These are phyloP conservation scores for Lactifluus hygrophoroides DNA, from an alignment of 768 basidiomycete genomes.

Conservation along the genomic window DNA sequence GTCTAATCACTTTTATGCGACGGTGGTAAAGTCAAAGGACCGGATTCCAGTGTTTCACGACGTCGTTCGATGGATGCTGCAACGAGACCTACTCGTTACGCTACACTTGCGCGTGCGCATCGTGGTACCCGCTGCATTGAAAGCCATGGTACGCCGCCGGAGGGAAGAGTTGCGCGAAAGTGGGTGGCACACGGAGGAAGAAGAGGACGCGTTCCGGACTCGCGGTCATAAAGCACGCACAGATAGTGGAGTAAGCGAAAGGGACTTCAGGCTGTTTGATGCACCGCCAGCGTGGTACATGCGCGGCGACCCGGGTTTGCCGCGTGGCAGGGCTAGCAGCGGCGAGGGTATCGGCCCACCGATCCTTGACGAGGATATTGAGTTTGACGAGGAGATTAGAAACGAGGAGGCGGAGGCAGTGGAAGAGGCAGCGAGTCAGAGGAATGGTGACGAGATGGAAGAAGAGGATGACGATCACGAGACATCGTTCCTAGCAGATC, in stretches of 20 bases:
- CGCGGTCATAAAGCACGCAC: background rate
- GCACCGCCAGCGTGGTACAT: constrained; percentile 32
- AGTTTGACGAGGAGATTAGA: constrained; percentile 25
- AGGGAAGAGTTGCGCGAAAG: constrained; percentile 30
- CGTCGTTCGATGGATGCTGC: constrained; percentile 87
- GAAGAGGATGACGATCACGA: constrained; percentile 38
- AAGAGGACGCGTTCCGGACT: background rate
- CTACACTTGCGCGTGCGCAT: constrained; percentile 82
- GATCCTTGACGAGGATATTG: constrained; percentile 28
- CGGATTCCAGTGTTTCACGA: constrained; percentile 64
- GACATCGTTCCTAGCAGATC: constrained; percentile 72
- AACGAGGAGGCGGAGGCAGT: constrained; percentile 25
- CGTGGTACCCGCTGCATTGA: constrained; percentile 69
- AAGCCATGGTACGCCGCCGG: constrained; percentile 48
- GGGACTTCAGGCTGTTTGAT: constrained; percentile 12
- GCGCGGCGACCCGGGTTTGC: constrained; percentile 36
- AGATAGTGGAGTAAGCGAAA: constrained; percentile 5
- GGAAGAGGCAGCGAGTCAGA: constrained; percentile 25
- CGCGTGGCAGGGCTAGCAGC: background rate
- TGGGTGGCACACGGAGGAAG: constrained; percentile 27
- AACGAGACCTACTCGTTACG: constrained; percentile 75
- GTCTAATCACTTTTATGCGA: constrained; percentile 71
- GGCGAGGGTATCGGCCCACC: constrained; percentile 30
- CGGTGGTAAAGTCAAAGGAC: constrained; percentile 64
- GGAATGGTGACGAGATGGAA: constrained; percentile 33